These are phyloP conservation scores for Exophiala spinifera DNA, from an alignment of 2,329 filamentous ascomycete genomes.

Conservation along the genomic window DNA sequence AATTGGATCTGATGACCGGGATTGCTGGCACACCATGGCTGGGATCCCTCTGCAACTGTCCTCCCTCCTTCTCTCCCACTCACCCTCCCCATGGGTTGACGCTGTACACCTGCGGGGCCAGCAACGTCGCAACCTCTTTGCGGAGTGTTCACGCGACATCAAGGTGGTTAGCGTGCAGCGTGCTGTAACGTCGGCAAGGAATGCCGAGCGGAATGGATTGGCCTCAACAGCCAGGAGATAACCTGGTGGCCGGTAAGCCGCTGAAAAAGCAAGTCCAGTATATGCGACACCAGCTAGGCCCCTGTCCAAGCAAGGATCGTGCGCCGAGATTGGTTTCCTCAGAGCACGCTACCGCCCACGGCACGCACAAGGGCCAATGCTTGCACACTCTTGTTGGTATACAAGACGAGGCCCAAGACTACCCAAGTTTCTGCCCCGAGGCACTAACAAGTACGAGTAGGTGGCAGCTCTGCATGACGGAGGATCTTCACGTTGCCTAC, in stretches of 20 bases:
- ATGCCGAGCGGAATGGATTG: not conserved
- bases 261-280: too few relatives aligned
- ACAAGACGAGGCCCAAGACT: conserved; percentile 1
- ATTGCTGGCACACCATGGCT: too few relatives aligned
- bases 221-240: too few relatives aligned
- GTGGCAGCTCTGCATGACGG: too few relatives aligned
- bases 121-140: not conserved
- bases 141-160: not conserved
- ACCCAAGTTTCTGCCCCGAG: not conserved
- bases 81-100: not conserved
- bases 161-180: not conserved
- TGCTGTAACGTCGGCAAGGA: conserved; percentile 5
- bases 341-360: not conserved
- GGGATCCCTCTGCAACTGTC: not conserved
- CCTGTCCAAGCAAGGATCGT: not conserved
- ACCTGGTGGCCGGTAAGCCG: too few relatives aligned
- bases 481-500: too few relatives aligned
- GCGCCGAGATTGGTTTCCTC: not conserved
- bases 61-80: not conserved
- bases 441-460: not conserved
- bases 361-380: too few relatives aligned
- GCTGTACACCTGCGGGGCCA: not conserved
- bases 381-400: not conserved
- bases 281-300: not conserved
- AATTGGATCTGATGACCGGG: too few relatives aligned